Conservation (phyloP, 1,284 basidiomycete genomes). For the Rhodotorula sp. region DNA sequence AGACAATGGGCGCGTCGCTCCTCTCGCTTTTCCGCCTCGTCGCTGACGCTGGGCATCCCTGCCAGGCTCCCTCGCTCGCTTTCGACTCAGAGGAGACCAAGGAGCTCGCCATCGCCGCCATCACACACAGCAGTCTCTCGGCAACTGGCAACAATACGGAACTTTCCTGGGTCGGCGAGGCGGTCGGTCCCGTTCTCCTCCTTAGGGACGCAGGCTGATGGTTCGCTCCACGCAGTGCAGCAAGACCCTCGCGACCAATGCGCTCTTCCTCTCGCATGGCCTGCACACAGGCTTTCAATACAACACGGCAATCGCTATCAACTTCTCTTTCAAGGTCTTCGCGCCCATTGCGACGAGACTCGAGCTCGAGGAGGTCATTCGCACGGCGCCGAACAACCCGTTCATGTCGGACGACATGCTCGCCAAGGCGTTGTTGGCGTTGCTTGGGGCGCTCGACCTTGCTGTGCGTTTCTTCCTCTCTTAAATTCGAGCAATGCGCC, state of each 20-base stretch:
- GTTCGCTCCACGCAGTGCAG: not conserved
- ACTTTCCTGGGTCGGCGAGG: conserved; percentile 4
- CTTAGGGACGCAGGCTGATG: not conserved
- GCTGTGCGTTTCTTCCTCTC: not conserved
- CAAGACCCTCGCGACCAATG: not conserved
- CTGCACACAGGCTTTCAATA: not conserved
- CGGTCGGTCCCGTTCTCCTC: not conserved
- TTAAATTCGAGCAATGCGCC: too few relatives aligned
- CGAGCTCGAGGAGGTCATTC: conserved; percentile 2
- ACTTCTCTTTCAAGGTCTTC: not conserved
- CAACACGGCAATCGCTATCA: not conserved
- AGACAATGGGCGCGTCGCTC: not conserved
- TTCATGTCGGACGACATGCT: conserved; percentile 12
- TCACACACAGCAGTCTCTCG: conserved; percentile 5
- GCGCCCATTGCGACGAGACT: not conserved
- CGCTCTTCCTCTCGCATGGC: conserved; percentile 1
- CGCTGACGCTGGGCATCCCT: not conserved
- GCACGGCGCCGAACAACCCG: not conserved
- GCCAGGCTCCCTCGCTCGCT: conserved; percentile 1
- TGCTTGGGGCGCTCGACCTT: conserved; percentile 7
- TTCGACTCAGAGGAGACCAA: not conserved
- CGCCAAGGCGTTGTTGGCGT: not conserved
- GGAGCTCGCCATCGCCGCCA: not conserved
- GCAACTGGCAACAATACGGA: not conserved
- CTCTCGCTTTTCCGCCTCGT: too few relatives aligned